Conservation (phyloP, 2,329 filamentous ascomycete genomes). For the Clarireedia hainanense region DNA sequence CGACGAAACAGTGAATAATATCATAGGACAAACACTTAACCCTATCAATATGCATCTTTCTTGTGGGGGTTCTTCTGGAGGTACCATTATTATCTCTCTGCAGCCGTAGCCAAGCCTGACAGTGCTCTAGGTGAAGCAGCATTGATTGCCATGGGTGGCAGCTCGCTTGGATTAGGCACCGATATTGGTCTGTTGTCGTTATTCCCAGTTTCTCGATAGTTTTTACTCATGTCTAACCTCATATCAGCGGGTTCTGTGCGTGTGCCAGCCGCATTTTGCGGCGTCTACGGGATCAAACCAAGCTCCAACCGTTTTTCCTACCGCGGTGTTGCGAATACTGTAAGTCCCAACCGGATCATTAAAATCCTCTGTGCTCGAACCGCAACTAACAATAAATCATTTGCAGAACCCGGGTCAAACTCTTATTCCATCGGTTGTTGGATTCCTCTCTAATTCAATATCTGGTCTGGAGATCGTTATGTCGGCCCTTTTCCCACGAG, state of each 20-base stretch:
- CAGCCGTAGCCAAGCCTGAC: neutral
- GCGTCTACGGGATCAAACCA: slow-evolving; percentile 31
- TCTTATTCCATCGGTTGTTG: slow-evolving; percentile 50
- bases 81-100: slow-evolving; percentile 2
- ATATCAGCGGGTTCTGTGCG: slow-evolving; percentile 15
- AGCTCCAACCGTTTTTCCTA: slow-evolving; percentile 33
- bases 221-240: neutral
- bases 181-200: slow-evolving; percentile 17
- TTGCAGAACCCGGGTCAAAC: slow-evolving; percentile 42
- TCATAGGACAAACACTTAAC: slow-evolving; percentile 41
- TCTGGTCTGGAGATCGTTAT: slow-evolving; percentile 43
- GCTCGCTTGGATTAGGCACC: slow-evolving; percentile 20
- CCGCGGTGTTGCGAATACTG: slow-evolving; percentile 50
- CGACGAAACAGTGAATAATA: slow-evolving; percentile 34
- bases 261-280: slow-evolving; percentile 29
- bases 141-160: slow-evolving; percentile 18
- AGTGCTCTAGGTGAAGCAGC: slow-evolving; percentile 18
- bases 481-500: neutral
- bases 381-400: neutral
- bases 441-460: slow-evolving; percentile 48
- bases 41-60: slow-evolving; percentile 48
- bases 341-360: neutral
- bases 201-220: neutral
- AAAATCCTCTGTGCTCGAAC: neutral
- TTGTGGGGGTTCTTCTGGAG: slow-evolving; percentile 56